Evolutionary conservation across 306 rosid genomes (phyloP).

Genomic region (Malus sieversii): DNA sequence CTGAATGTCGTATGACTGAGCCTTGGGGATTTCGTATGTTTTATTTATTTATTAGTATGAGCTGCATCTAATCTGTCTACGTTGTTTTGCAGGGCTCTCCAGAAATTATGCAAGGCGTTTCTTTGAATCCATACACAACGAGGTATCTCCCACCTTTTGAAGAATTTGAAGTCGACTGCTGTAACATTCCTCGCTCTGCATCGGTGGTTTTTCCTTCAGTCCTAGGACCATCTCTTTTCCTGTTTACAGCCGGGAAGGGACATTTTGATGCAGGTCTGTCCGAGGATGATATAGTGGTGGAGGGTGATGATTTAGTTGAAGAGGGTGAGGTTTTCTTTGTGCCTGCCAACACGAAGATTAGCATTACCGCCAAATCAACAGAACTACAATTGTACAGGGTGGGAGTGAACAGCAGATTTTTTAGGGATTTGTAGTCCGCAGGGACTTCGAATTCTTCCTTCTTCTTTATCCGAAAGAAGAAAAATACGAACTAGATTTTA

Average conservation of each 20-base stretch:
- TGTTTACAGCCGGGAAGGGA: conserved; percentile 28
- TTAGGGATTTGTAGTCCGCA: conserved; percentile 17
- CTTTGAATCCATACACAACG: conserved; percentile 23
- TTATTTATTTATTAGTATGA: neutral
- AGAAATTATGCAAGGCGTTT: conserved; percentile 29
- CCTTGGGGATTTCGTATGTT: neutral
- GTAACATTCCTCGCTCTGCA: conserved; percentile 27
- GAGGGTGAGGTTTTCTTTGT: conserved; percentile 33
- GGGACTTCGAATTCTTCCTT: neutral
- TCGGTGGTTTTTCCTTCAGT: conserved; percentile 24
- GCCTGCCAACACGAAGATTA: conserved; percentile 24
- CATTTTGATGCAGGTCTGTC: conserved; percentile 5
- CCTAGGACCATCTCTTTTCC: conserved; percentile 34
- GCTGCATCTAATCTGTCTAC: neutral
- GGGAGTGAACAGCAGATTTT: conserved; percentile 34
- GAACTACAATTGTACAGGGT: conserved; percentile 32
- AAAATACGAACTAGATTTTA: neutral
- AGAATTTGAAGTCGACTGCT: conserved; percentile 33
- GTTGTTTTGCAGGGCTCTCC: conserved; percentile 30
- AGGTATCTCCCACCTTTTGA: conserved; percentile 30
- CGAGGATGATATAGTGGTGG: conserved; percentile 1
- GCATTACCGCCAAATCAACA: conserved; percentile 13
- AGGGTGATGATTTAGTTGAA: conserved; percentile 15
- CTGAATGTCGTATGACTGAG: neutral
- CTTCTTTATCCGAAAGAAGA: neutral